These are phyloP conservation scores for Cyclostephanos invisitatus DNA, from an alignment of 108 stramenopile species.

Conservation along the genomic window DNA sequence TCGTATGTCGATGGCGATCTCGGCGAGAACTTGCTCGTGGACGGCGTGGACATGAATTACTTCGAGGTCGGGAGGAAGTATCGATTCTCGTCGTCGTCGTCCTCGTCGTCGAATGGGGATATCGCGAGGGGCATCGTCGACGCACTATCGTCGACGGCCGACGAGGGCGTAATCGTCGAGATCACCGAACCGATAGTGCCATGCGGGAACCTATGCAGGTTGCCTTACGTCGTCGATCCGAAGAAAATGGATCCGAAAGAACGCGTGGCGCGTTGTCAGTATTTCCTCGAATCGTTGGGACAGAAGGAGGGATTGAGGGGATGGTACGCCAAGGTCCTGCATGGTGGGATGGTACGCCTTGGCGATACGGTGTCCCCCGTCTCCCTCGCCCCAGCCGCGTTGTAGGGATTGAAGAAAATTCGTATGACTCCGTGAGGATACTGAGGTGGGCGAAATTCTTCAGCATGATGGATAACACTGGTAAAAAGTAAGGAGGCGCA, in stretches of 20 bases:
- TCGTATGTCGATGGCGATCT: too few species aligned
- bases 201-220: constrained; percentile 64
- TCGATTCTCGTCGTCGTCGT: too few species aligned
- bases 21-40: too few species aligned
- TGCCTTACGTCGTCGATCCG: constrained; percentile 54
- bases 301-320: constrained; percentile 57
- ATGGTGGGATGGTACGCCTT: constrained; percentile 40
- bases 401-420: too few species aligned
- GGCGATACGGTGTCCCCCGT: constrained; percentile 29
- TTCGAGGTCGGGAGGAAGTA: too few species aligned
- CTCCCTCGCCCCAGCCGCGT: neutral
- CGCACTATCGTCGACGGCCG: neutral
- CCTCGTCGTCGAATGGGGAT: too few species aligned
- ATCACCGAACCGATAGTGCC: constrained; percentile 64
- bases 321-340: constrained; percentile 65
- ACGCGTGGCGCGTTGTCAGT: constrained; percentile 50
- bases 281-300: constrained; percentile 42
- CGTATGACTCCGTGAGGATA: too few species aligned
- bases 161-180: constrained; percentile 48
- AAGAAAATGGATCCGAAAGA: constrained; percentile 29
- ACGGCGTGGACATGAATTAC: too few species aligned
- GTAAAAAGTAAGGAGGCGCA: too few species aligned
- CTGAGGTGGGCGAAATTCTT: too few species aligned
- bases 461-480: too few species aligned
- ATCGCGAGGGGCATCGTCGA: neutral